Base-by-base conservation (phyloP, 164 flowering plant species). In the Houttuynia cordata region DNA sequence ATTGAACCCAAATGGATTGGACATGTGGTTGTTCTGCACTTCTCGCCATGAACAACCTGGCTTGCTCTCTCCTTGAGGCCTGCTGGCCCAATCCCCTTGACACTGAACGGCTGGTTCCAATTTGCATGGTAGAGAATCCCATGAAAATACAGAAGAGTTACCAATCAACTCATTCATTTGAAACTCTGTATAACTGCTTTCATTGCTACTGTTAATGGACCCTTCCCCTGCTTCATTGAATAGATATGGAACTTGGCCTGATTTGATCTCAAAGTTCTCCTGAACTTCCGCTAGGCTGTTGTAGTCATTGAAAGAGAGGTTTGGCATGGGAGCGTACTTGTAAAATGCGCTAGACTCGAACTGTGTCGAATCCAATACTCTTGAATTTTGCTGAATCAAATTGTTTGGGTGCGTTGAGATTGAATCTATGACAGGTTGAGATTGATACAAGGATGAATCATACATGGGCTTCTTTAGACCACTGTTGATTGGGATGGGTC, bases 101-200 rank as follows among this genome's bases (percentile, higher is more conserved):
- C 42, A 78, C 68, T 78, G 84, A 57, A 80, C 75, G 62, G 75
- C 24, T 10, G 81, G 67, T 7, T 84, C 89, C 19, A 75, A 56
- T 51, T 71, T 80, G 45, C 68, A 69, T 8, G 24, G 13, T 18
- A 73, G 74, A 9, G 57, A 58, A 24, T 76, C 79, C 83, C 81
- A 81, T 8, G 76, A 61, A 52, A 75, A 76, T 12, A 57, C 72
- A 30, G 66, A 62, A 30, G 66, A 62, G 70, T 71, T 79, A 8
- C 76, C 81, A 51, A 62, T 64, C 64, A 70, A 61, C 22, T 64
- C 76, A 68, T 24, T 67, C 68, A 68, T 68, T 41, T 73, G 78
- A 23, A 70, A 68, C 52, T 69, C 79, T 2, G 47, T 53, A 25
- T 37, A 53, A 66, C 64, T 63, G 76, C 66, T 76, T n/a, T 75